Percentiles rank a stretch among this genome's conserved stretches.
Conservation (phyloP, 2,329 filamentous ascomycete genomes). For the Alternaria consortialis region DNA sequence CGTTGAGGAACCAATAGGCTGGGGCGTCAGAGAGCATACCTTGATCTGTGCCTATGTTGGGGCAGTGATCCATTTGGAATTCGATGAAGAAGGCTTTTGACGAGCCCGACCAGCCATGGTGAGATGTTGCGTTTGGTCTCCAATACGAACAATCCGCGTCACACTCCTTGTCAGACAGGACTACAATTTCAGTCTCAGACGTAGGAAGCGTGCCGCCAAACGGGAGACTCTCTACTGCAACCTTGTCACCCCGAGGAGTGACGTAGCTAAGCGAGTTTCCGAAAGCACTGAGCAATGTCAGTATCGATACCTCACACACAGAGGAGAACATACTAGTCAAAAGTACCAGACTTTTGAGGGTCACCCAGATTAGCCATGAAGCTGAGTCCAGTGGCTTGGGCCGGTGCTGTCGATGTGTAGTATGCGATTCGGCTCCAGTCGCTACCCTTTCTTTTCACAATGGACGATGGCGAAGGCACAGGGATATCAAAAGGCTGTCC, state of each 20-base stretch:
- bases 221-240: constrained; percentile 58
- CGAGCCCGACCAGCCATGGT: constrained; percentile 73
- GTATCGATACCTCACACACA: background rate
- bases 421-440: constrained; percentile 59
- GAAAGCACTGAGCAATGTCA: constrained; percentile 52
- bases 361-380: constrained; percentile 68
- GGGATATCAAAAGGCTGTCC: background rate
- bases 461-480: background rate
- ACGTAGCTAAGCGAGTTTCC: constrained; percentile 68
- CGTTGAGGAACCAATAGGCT: constrained; percentile 79
- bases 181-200: constrained; percentile 46
- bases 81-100: constrained; percentile 78
- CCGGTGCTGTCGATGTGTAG: constrained; percentile 55
- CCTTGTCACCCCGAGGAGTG: constrained; percentile 57
- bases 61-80: constrained; percentile 69
- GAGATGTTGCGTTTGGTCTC: constrained; percentile 60
- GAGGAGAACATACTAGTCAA: constrained; percentile 54
- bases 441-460: constrained; percentile 14
- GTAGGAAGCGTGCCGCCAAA: constrained; percentile 57
- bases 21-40: constrained; percentile 70
- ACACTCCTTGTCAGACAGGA: constrained; percentile 55
- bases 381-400: constrained; percentile 61
- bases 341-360: constrained; percentile 63
- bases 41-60: constrained; percentile 42
- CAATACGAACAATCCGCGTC: constrained; percentile 58